These are phyloP conservation scores for Suzukiozyma palmioleophila DNA, from an alignment of 1,139 yeast species.

Conservation along the genomic window DNA sequence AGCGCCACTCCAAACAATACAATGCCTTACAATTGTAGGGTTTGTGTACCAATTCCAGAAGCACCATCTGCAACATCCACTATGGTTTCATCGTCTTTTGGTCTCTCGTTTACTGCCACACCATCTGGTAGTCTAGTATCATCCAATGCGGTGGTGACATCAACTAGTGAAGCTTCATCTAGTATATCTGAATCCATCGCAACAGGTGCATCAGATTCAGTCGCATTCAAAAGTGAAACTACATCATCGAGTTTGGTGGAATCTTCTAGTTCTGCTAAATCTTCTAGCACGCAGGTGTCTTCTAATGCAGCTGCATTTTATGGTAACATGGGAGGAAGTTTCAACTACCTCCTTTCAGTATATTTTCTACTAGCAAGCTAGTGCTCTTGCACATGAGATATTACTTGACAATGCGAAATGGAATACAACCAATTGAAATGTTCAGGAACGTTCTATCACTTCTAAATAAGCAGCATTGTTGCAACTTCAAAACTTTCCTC, in stretches of 20 bases:
- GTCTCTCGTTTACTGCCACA: constrained; percentile 1
- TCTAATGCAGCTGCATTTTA: background rate
- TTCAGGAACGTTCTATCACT: no score
- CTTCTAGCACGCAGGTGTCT: background rate
- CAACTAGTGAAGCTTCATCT: constrained; percentile 6
- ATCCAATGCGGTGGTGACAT: constrained; percentile 1
- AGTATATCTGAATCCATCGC: constrained; percentile 8
- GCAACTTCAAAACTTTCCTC: no score
- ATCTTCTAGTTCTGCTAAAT: background rate
- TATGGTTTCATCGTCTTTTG: background rate
- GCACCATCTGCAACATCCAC: constrained; percentile 7
- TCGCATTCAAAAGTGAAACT: background rate
- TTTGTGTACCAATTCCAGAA: constrained; percentile 5
- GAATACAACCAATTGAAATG: no score
- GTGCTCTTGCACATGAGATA: no score
- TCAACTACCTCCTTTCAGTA: no score
- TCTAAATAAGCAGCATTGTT: no score
- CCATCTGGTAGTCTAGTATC: background rate
- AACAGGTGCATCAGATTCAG: constrained; percentile 6
- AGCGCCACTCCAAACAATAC: constrained; percentile 7
- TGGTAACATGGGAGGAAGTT: no score
- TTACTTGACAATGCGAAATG: no score
- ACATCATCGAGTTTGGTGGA: background rate
- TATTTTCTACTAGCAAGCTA: no score
- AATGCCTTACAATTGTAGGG: constrained; percentile 4